Evolutionary conservation across 2,329 filamentous ascomycete genomes (phyloP), one percentile per base, ranked within the genome.

Genomic region (Neoarthrinium moseri): DNA sequence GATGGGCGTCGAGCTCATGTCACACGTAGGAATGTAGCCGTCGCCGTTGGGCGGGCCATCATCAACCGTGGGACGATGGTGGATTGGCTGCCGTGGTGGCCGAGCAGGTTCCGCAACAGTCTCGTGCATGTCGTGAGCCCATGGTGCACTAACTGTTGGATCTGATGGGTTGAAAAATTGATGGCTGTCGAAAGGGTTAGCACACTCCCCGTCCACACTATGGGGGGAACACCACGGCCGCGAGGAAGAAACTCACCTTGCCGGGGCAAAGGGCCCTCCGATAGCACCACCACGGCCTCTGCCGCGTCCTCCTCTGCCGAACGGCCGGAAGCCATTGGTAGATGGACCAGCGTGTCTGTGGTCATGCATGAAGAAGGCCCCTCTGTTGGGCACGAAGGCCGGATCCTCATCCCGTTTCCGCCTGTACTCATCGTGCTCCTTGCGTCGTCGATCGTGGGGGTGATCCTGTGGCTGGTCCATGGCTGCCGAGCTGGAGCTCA

Each of bases 341-440:
- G 84, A 82, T 35, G 85, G 80, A n/a, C 86, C 86, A 46, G 87
- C 81, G 56, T 89, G 85, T 51, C 90, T 82, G 60, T 94, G 89
- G 64, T 97, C 94, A 67, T 97, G 92, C 82, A 97, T 91, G 72
- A 96, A 97, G 74, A 97, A 97, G 51, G 89, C 86, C 48, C 94
- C 94, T 54, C 92, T 79, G 61, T 95, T 96, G 44, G 94, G 92
- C 45, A 96, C 92, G 69, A 96, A 96, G 10, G 91, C 84, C 27
- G 92, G 92, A 65, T 96, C 90, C 57, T 89, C 84, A 62, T 95
- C 90, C 56, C 89, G 81, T 66, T 89, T 89, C 70, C 87, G 89
- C 69, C 86, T 84, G 71, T 95, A 95, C 61, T 95, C 89, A 53
- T 96, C 91, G 59, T 95, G 89, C 61, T 96, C 91, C 56, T 87